These are phyloP conservation scores for Nymphaea colorata DNA, from an alignment of 164 flowering plant genomes.

Conservation along the genomic window DNA sequence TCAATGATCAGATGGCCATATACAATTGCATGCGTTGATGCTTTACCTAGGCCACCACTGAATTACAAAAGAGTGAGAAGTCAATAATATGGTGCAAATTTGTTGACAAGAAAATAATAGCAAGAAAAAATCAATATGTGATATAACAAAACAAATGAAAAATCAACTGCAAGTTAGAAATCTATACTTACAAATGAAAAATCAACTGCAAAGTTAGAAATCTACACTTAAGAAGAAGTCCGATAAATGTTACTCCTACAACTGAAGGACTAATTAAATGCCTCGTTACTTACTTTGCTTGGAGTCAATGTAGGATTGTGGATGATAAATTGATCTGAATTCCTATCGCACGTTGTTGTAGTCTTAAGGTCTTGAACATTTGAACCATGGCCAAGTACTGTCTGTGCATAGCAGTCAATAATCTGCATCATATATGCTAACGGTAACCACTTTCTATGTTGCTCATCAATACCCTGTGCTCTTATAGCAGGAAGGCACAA, in stretches of 20 bases:
- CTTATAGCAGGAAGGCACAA: slow-evolving; percentile 67
- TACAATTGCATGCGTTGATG: no score
- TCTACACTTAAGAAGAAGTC: not conserved
- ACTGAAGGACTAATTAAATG: not conserved
- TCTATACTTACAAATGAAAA: not conserved
- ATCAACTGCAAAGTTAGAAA: not conserved
- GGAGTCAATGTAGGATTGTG: slow-evolving; percentile 93
- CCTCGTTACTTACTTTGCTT: slow-evolving; percentile 58
- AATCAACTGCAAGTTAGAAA: no score
- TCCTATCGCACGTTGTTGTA: slow-evolving; percentile 87
- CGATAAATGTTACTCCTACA: not conserved
- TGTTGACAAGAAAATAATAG: not conserved
- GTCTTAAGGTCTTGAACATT: slow-evolving; percentile 99
- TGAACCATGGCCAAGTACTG: slow-evolving; percentile 99
- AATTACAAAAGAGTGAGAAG: slow-evolving; percentile 2
- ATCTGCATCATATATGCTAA: slow-evolving; percentile 95
- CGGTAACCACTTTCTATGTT: slow-evolving; percentile 83
- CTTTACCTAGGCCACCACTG: slow-evolving; percentile 99
- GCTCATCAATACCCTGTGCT: slow-evolving; percentile 94
- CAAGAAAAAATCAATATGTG: not conserved
- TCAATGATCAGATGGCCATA: no score
- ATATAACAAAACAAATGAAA: not conserved
- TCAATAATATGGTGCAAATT: not conserved
- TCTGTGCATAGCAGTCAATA: slow-evolving; percentile 98
- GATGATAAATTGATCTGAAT: slow-evolving; percentile 77